Evolutionary conservation across 805 yeast species (phyloP), one percentile per base, ranked within the genome.

Genomic region (Torulaspora quercuum): DNA sequence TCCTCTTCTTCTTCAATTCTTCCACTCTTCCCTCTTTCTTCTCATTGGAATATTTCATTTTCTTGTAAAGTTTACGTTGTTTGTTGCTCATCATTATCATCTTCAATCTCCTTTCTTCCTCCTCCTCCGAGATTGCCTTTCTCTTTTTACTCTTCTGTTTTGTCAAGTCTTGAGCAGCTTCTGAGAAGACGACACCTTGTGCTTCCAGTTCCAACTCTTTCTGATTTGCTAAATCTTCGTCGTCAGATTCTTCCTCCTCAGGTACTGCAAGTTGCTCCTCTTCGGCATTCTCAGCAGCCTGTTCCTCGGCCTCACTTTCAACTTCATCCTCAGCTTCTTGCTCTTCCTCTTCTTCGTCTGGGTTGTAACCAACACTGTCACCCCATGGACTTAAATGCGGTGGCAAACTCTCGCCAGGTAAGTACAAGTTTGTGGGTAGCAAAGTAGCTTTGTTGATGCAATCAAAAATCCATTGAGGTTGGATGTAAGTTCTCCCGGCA

Each of bases 361-460:
- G 97, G 63, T 90, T 78, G 66, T 92, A 92, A 37, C 80, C 82
- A 52, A 82, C 87, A 31, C 89, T 75, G 67, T 92, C 98, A 51
- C 97, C 97, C 97, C 98, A 92, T 69, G 98, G 98, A 35, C 95
- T 85, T 55, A 92, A 70, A 64, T 92, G 98, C 23, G 98, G 97
- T 29, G 98, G 98, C 47, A 92, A 71, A 4, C 86, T 69, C 66
- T 90, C 97, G 39, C 98, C 98, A 4, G 96, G 95, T 28, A 94
- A 83, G 58, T 92, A 92, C 37, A 72, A 72, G 37, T 81, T 79
- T 14, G 86, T 95, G 12, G 92, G 77, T 42, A 83, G 69, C 43
- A 92, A 70, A 42, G 75, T 70, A 33, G 77, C 75, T 64, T 82
- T 82, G 68, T 92, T 92, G 43, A 92, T 68, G 55, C 82, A 80